Evolutionary conservation across 1,284 basidiomycete genomes (phyloP), one percentile per base, ranked within the genome.

Genomic region (Xerocomus nothofagi): DNA sequence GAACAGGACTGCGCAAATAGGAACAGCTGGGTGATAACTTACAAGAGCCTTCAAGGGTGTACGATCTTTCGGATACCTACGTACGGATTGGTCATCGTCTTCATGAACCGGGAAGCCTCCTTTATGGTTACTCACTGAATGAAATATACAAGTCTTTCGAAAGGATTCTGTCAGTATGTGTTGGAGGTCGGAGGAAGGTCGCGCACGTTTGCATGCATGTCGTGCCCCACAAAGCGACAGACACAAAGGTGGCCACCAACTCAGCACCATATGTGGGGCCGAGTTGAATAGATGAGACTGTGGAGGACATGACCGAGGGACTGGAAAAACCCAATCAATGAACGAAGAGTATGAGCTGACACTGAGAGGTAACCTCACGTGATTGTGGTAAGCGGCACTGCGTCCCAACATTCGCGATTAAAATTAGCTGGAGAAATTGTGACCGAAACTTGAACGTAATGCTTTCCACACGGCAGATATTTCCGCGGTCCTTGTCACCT

Each of bases 121-220:
- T 4, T 18, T 17, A 11, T 3, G 11, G 21, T 23, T n/a, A 23
- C 50, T 37, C 21, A 40, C 37, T 40, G 42, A 27, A 52, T 44
- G 32, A 52, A 37, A 36, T 40, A 52, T 27, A 50, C 8, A 3
- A 32, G 6, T 1, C 38, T 44, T 11, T 38, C 26, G 23, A 29
- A 36, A n/a, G 20, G 0, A 5, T n/a, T 3, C 6, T 6, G 12
- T 49, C 20, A 49, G 20, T n/a, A n/a, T n/a, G n/a, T n/a, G n/a
- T n/a, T n/a, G n/a, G n/a, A n/a, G n/a, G n/a, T n/a, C n/a, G n/a
- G n/a, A 15, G 9, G 15, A 27, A 37, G 9, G 5, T 36, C n/a
- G n/a, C 43, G 23, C 31, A 55, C 53, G 53, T 55, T 39, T 55
- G 47, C 47, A 51, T 50, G 26, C 53, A 50, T 31, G 53, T 45